These are phyloP conservation scores for Trichosanthes truncata DNA, from an alignment of 306 rosid genomes.

Conservation along the genomic window DNA sequence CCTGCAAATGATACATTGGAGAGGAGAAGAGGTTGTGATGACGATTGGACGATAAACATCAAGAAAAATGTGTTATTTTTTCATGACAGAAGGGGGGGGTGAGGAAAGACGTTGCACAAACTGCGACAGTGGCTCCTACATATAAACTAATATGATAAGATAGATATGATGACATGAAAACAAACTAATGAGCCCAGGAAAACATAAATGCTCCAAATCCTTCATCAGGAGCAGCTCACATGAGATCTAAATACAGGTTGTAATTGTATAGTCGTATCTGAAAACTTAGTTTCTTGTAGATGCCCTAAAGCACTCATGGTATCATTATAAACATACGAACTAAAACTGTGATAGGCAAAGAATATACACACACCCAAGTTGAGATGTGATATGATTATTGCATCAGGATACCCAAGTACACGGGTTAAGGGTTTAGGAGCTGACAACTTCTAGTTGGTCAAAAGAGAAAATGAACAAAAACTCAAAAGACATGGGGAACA, in stretches of 20 bases:
- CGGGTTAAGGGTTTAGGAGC: background rate
- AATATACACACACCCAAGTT: background rate
- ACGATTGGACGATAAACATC: background rate
- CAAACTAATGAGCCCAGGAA: background rate
- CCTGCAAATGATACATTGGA: conserved; percentile 30
- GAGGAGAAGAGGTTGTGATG: background rate
- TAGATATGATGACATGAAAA: background rate
- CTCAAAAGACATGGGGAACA: background rate
- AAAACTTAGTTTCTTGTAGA: background rate
- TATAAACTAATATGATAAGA: background rate
- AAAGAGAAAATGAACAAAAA: background rate
- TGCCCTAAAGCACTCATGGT: background rate
- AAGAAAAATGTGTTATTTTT: background rate
- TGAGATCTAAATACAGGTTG: background rate
- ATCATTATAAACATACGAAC: background rate
- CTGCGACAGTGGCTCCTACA: background rate
- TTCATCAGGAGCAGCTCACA: background rate
- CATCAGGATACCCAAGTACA: background rate
- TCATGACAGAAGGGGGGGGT: background rate
- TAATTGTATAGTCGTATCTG: background rate
- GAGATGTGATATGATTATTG: background rate
- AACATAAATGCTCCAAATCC: background rate
- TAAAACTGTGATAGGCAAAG: background rate
- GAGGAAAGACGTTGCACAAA: background rate
- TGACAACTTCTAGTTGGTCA: background rate